Conservation (phyloP, 2,329 filamentous ascomycete species). For the Aspergillus novofumigatus region DNA sequence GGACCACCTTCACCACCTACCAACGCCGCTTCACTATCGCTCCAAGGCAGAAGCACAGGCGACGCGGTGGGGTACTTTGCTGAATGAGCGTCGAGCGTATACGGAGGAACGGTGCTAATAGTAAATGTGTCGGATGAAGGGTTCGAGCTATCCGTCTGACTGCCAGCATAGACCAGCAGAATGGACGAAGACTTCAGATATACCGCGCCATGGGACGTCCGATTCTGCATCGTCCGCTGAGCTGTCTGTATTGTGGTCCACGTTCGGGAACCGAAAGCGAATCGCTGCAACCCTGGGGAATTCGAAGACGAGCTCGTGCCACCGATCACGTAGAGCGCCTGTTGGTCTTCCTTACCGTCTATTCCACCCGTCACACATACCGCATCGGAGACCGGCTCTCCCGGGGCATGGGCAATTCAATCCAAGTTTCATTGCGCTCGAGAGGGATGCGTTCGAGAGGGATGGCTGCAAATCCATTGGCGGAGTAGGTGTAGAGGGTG, state of each 20-base stretch:
- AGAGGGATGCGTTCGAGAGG: constrained; percentile 62
- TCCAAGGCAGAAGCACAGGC: constrained; percentile 73
- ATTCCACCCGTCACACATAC: constrained; percentile 70
- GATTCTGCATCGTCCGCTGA: constrained; percentile 59
- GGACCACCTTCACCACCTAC: constrained; percentile 77
- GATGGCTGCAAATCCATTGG: constrained; percentile 70
- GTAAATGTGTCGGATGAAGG: constrained; percentile 72
- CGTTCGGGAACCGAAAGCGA: constrained; percentile 51
- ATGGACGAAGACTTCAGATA: constrained; percentile 68
- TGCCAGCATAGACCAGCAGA: constrained; percentile 78
- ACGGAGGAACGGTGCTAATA: constrained; percentile 63
- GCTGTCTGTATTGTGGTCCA: constrained; percentile 56
- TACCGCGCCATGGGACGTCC: constrained; percentile 68
- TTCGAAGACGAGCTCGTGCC: constrained; percentile 56
- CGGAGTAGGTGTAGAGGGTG: constrained; percentile 78
- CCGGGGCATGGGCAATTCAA: constrained; percentile 59
- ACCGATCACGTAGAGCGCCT: constrained; percentile 76
- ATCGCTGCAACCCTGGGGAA: constrained; percentile 73
- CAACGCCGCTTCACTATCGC: constrained; percentile 65
- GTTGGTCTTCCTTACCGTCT: constrained; percentile 51
- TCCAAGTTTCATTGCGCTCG: constrained; percentile 67
- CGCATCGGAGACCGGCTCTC: constrained; percentile 67
- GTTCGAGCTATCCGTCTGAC: constrained; percentile 54
- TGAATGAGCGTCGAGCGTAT: constrained; percentile 56
- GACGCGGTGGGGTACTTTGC: constrained; percentile 57